Evolutionary conservation across 257 asterid genomes (phyloP).

Genomic region (Fraxinus anomala): DNA sequence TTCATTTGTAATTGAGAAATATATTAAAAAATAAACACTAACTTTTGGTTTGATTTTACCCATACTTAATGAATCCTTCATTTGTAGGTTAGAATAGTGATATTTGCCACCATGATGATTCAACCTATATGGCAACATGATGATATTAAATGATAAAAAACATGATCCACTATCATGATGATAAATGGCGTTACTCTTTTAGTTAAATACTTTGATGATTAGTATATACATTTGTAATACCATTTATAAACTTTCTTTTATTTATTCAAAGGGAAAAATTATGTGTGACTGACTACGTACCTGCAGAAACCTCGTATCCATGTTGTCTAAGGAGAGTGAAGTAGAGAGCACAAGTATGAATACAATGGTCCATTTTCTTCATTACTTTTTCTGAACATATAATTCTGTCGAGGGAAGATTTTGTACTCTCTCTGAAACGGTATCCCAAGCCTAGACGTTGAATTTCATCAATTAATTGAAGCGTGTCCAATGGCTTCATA

Average conservation of each 20-base stretch:
- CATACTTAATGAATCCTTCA: not conserved
- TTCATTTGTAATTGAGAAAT: too few relatives aligned
- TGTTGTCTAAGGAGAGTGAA: constrained; percentile 27
- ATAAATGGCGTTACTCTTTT: too few relatives aligned
- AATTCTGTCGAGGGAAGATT: not conserved
- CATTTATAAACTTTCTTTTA: too few relatives aligned
- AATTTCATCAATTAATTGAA: constrained; percentile 15
- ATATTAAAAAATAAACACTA: too few relatives aligned
- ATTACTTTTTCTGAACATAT: not conserved
- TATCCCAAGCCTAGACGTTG: constrained; percentile 14
- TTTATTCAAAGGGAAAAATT: not conserved
- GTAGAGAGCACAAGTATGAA: constrained; percentile 10
- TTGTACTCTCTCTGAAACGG: not conserved
- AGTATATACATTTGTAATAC: too few relatives aligned
- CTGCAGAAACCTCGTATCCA: constrained; percentile 29
- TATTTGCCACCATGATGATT: too few relatives aligned
- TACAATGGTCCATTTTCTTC: not conserved
- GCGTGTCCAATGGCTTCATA: not conserved
- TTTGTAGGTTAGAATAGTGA: too few relatives aligned
- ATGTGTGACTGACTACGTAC: constrained; percentile 1
- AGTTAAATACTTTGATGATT: too few relatives aligned
- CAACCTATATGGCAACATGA: too few relatives aligned
- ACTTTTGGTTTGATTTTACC: too few relatives aligned
- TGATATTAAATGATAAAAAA: too few relatives aligned
- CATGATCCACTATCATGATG: too few relatives aligned